A percentile compares a stretch with the other conserved stretches of the same genome.
phyloP scores from a whole-genome alignment of 495 filamentous ascomycete species.

The Hypoxylon cercidicola region DNA sequence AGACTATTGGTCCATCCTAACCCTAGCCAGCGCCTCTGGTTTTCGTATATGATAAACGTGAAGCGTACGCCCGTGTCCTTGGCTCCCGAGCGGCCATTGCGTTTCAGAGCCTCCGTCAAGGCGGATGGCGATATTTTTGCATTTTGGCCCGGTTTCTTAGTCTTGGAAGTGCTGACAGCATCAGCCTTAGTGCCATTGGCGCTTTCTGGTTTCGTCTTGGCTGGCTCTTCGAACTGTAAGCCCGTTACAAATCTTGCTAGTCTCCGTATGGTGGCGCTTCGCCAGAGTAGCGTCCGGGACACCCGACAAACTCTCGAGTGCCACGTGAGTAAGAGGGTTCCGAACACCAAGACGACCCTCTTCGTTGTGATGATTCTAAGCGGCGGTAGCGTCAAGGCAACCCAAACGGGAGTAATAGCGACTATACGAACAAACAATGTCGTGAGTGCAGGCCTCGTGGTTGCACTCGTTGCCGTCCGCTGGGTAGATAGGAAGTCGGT shows the following conservation, averaged over 20 bases:
- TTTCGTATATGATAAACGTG: slow-evolving; percentile 95
- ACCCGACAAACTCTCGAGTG: slow-evolving; percentile 89
- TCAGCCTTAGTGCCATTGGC: slow-evolving; percentile 23
- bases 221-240: slow-evolving; percentile 68
- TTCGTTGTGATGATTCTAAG: slow-evolving; percentile 87
- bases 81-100: slow-evolving; percentile 41
- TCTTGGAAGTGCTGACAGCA: slow-evolving; percentile 19
- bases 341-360: slow-evolving; percentile 79
- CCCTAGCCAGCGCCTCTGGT: slow-evolving; percentile 94
- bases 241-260: slow-evolving; percentile 78
- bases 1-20: slow-evolving; percentile 93
- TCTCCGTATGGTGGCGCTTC: slow-evolving; percentile 77
- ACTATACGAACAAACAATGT: slow-evolving; percentile 90
- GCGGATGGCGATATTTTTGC: slow-evolving; percentile 41
- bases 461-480: slow-evolving; percentile 88
- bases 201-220: slow-evolving; percentile 40
- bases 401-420: slow-evolving; percentile 87
- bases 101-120: slow-evolving; percentile 44
- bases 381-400: slow-evolving; percentile 81
- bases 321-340: slow-evolving; percentile 87
- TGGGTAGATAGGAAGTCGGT: slow-evolving; percentile 96
- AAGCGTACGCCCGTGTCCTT: slow-evolving; percentile 84
- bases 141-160: slow-evolving; percentile 33
- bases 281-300: slow-evolving; percentile 88
- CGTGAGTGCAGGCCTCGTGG: slow-evolving; percentile 90